Evolutionary conservation across 2,329 filamentous ascomycete genomes (phyloP).

Genomic region (Curvularia sp.): DNA sequence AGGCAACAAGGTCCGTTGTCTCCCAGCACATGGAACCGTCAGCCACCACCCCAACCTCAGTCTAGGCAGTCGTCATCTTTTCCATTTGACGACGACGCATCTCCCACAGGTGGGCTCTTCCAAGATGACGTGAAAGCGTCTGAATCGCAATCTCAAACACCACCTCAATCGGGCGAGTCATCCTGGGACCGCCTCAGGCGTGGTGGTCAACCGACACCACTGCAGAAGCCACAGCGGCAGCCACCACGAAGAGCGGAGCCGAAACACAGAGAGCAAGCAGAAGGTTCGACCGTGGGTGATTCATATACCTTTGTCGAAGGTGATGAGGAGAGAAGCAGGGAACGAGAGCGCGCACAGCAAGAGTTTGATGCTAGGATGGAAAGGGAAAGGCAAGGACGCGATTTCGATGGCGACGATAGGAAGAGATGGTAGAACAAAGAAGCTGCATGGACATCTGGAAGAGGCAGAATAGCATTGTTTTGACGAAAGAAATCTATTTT

Average conservation of each 20-base stretch:
- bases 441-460: not conserved
- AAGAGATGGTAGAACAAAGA: conserved; percentile 39
- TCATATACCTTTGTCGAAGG: conserved; percentile 54
- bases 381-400: conserved; percentile 56
- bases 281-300: conserved; percentile 50
- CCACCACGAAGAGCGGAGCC: conserved; percentile 26
- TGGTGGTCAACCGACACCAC: conserved; percentile 32
- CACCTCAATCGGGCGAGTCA: conserved; percentile 43
- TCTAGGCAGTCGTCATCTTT: conserved; percentile 18
- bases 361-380: conserved; percentile 60
- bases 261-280: conserved; percentile 33
- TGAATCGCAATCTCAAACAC: conserved; percentile 18
- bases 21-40: conserved; percentile 14
- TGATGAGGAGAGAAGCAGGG: conserved; percentile 54
- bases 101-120: conserved; percentile 48
- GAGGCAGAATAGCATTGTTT: not conserved
- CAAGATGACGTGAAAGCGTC: conserved; percentile 37
- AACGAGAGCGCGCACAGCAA: conserved; percentile 56
- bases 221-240: conserved; percentile 21
- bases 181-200: conserved; percentile 56
- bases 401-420: conserved; percentile 45
- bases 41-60: conserved; percentile 14
- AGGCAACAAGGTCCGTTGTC: conserved; percentile 17
- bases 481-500: not conserved
- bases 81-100: conserved; percentile 44